A percentile compares a stretch with the other conserved stretches of the same genome.
Evolutionary conservation across 2,329 filamentous ascomycete species (phyloP).

Genomic region (Magnaporthales sp.): DNA sequence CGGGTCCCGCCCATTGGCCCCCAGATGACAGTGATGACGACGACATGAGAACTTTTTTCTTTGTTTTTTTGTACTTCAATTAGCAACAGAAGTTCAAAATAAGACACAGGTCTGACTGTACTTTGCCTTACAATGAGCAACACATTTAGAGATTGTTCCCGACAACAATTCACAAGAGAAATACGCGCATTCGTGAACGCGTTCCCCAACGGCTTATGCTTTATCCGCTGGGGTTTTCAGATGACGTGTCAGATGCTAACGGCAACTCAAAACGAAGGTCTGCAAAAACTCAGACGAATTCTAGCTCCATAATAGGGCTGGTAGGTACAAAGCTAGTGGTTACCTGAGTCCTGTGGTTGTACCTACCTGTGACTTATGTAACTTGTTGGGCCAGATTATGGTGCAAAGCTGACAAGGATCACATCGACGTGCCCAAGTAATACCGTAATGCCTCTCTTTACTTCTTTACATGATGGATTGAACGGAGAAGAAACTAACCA

Average conservation of each 20-base stretch:
- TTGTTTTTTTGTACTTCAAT: background rate
- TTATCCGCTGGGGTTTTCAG: background rate
- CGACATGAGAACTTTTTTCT: background rate
- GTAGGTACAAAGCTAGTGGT: too few species aligned
- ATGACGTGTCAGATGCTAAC: background rate
- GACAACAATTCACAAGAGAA: too few species aligned
- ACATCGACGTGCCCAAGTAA: background rate
- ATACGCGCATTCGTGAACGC: background rate
- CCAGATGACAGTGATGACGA: background rate
- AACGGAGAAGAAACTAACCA: background rate
- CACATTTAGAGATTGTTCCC: too few species aligned
- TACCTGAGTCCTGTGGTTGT: too few species aligned
- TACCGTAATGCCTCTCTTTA: background rate
- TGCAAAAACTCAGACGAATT: too few species aligned
- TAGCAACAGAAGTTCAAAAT: background rate
- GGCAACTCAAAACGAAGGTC: too few species aligned
- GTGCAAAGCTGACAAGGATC: background rate
- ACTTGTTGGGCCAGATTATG: too few species aligned
- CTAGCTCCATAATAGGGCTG: background rate
- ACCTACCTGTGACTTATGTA: too few species aligned
- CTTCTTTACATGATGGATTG: background rate
- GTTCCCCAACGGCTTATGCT: background rate
- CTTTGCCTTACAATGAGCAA: background rate
- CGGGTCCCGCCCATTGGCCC: background rate
- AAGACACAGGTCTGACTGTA: background rate